Conservation (phyloP, 2,329 filamentous ascomycete genomes). For the Scolecobasidium constrictum region DNA sequence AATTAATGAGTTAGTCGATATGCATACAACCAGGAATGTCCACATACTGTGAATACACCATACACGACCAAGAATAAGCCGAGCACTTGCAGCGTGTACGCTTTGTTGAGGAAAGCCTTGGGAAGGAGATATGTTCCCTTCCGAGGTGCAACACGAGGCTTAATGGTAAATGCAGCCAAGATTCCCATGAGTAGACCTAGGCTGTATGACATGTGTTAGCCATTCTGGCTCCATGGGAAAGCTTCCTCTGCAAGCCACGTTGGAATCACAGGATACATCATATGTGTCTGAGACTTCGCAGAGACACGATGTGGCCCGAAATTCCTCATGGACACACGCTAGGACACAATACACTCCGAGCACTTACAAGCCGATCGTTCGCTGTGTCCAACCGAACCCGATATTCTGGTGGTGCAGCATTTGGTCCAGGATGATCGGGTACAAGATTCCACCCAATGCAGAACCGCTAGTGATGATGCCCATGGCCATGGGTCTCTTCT, state of each 20-base stretch:
- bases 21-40: no score
- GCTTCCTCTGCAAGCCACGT: no score
- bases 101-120: conserved; percentile 1
- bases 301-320: no score
- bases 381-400: conserved; percentile 3
- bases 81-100: conserved; percentile 1
- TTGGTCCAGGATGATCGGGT: conserved; percentile 45
- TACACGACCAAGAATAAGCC: conserved; percentile 6
- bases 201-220: no score
- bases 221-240: no score
- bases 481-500: conserved; percentile 30
- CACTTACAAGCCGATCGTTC: conserved; percentile 3
- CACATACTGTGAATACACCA: conserved; percentile 5
- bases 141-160: background rate
- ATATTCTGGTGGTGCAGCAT: conserved; percentile 26
- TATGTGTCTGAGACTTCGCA: no score
- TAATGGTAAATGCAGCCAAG: background rate
- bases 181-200: conserved; percentile 12
- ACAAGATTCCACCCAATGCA: conserved; percentile 36
- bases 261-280: no score
- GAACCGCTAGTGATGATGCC: conserved; percentile 34
- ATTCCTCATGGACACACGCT: no score
- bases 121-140: conserved; percentile 1
- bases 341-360: no score
- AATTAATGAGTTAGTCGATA: no score